Evolutionary conservation across 1,139 yeast species (phyloP), one percentile per base, ranked within the genome.

Genomic region (Taphrina deformans): DNA sequence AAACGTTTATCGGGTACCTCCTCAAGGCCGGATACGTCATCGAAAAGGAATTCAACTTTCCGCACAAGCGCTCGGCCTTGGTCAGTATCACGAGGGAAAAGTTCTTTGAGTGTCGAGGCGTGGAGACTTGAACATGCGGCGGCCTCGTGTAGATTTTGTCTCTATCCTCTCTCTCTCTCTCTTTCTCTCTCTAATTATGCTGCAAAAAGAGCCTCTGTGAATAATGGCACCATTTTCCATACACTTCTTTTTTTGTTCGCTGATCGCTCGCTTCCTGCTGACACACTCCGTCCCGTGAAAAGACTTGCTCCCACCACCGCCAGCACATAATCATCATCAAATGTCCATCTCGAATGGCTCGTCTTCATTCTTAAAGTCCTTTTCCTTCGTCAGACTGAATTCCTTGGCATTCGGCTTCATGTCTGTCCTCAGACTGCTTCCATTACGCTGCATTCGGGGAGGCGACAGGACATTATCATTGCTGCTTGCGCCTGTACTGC

Each of bases 21-120:
- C 38, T 45, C 9, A 29, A 51, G 12, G 45, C 56, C 38, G 70
- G 69, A 10, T 71, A 64, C 53, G 44, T 60, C 29, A 67, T 69
- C 55, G 55, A 66, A 21, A 59, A 65, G 56, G 73, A 70, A 35
- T 71, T 71, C 31, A 66, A 71, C 44, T 71, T 71, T 48, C 73
- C 73, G 9, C 73, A 71, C 45, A 71, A 71, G 55, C 67, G 71
- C 24, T 69, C 73, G 7, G 73, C 73, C 14, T 58, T 71, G 61
- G 68, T 71, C 71, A 38, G 66, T 12, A 68, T 71, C 44, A 62
- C 67, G 10, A 59, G 73, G 2, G 64, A 67, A 26, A 56, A 61
- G 44, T 71, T 70, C 51, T 69, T 69, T 50, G 58, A 63, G 16
- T 23, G 55, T 24, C 53, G 51, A 21, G 65, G 65, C 5, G 52